Evolutionary conservation across 2,329 filamentous ascomycete genomes (phyloP).

Genomic region (Chaetomiaceae sp.): DNA sequence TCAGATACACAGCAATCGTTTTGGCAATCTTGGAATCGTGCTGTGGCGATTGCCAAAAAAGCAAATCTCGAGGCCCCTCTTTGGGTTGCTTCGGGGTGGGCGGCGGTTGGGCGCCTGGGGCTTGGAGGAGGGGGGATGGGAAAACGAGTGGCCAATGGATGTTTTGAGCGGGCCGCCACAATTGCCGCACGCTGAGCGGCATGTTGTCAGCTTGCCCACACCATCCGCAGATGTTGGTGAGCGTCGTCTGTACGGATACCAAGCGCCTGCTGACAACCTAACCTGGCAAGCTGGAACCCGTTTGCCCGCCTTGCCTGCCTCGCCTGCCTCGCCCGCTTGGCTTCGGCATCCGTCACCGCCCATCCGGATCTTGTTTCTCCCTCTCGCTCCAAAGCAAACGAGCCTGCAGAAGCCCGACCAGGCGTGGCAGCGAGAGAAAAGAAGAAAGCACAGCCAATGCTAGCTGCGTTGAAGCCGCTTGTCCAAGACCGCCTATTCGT

Average conservation of each 20-base stretch:
- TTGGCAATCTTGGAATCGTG: conserved; percentile 1
- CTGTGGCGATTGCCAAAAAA: conserved; percentile 1
- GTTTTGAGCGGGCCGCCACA: too few species aligned
- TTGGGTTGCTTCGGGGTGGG: neutral
- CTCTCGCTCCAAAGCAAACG: conserved; percentile 1
- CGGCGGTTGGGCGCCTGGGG: too few species aligned
- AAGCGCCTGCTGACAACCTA: too few species aligned
- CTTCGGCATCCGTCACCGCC: conserved; percentile 17
- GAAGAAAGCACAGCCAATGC: conserved; percentile 4
- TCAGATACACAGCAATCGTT: too few species aligned
- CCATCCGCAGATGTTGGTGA: too few species aligned
- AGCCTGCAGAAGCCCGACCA: neutral
- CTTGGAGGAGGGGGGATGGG: too few species aligned
- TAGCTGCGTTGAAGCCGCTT: neutral
- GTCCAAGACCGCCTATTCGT: conserved; percentile 12
- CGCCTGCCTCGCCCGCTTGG: conserved; percentile 3
- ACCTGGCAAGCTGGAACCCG: too few species aligned
- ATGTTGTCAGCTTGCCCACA: too few species aligned
- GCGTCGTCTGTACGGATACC: too few species aligned
- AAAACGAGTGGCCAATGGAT: too few species aligned
- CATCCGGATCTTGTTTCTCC: conserved; percentile 5
- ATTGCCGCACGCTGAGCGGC: too few species aligned
- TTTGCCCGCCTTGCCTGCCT: too few species aligned
- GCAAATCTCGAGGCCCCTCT: conserved; percentile 10
- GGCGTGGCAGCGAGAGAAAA: neutral